phyloP scores from a whole-genome alignment of 2,329 filamentous ascomycete species.

The Xylariaceae sp. region DNA sequence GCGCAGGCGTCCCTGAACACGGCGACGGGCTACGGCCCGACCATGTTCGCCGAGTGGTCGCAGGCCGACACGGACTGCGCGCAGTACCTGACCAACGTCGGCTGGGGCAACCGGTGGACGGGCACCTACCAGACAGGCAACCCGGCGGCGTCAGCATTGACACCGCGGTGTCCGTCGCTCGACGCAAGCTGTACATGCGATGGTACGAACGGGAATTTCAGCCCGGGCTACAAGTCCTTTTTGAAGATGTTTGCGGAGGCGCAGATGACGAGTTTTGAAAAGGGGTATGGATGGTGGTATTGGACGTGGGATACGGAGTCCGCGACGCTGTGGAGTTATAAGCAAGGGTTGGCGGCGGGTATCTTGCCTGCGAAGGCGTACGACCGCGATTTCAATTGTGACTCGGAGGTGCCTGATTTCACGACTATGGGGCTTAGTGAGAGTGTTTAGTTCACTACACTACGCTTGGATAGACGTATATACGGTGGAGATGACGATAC shows the following conservation, averaged over 20 bases:
- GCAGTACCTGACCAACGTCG: slow-evolving; percentile 79
- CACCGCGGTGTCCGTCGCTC: slow-evolving; percentile 67
- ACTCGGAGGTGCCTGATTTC: slow-evolving; percentile 51
- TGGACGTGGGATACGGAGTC: slow-evolving; percentile 96
- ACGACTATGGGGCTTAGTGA: slow-evolving; percentile 42
- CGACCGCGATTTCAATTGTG: slow-evolving; percentile 64
- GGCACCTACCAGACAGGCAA: slow-evolving; percentile 73
- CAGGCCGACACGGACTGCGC: slow-evolving; percentile 97
- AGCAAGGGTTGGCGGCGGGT: slow-evolving; percentile 68
- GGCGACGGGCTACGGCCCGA: slow-evolving; percentile 80
- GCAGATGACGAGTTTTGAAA: slow-evolving; percentile 92
- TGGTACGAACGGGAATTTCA: slow-evolving; percentile 70
- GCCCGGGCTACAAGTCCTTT: slow-evolving; percentile 73
- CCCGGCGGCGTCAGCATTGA: slow-evolving; percentile 54
- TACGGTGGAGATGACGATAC: neutral
- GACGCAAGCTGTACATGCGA: slow-evolving; percentile 65
- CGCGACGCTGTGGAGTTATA: slow-evolving; percentile 87
- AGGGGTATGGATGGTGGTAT: slow-evolving; percentile 96
- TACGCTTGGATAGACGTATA: neutral
- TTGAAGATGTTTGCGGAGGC: slow-evolving; percentile 87
- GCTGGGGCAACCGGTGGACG: slow-evolving; percentile 83
- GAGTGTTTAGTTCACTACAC: slow-evolving; percentile 37
- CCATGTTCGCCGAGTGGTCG: slow-evolving; percentile 93
- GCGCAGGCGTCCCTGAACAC: slow-evolving; percentile 66
- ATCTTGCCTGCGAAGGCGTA: slow-evolving; percentile 75